Percentiles rank a stretch among this genome's conserved stretches.
Evolutionary conservation across 164 flowering plant species (phyloP).

Genomic region (Macadamia integrifolia): DNA sequence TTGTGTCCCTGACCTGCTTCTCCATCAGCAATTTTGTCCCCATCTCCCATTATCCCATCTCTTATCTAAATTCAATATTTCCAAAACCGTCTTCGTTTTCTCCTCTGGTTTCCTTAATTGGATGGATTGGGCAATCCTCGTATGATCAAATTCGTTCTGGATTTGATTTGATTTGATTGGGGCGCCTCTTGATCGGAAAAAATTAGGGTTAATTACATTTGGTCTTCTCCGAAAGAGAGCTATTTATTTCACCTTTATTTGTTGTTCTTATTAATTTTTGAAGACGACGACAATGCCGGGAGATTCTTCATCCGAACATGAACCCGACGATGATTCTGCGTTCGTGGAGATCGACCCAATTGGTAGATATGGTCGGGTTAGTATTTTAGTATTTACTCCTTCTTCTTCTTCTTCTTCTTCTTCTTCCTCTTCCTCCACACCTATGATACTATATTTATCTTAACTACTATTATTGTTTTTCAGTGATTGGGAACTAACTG

Average conservation of each 20-base stretch:
- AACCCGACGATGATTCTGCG: conserved; percentile 29
- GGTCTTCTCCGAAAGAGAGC: background rate
- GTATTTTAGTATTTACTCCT: no score
- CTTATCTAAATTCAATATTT: background rate
- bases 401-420: no score
- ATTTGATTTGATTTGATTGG: background rate
- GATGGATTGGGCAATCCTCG: background rate
- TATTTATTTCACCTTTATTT: background rate
- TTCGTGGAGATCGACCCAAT: conserved; percentile 64
- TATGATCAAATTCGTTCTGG: background rate
- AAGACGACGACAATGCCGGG: background rate
- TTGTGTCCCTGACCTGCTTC: background rate
- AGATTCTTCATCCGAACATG: conserved; percentile 8
- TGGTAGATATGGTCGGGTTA: conserved; percentile 65
- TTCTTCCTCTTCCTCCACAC: no score
- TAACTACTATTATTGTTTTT: background rate
- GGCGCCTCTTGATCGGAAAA: background rate
- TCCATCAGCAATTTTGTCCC: no score
- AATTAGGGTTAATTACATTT: background rate
- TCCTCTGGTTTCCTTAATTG: background rate
- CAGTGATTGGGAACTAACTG: background rate
- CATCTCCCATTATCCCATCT: background rate
- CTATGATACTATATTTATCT: no score
- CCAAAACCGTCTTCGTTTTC: background rate
- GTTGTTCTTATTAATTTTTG: background rate